Conservation (phyloP, 495 filamentous ascomycete genomes). For the Thermothielavioides terrestris region DNA sequence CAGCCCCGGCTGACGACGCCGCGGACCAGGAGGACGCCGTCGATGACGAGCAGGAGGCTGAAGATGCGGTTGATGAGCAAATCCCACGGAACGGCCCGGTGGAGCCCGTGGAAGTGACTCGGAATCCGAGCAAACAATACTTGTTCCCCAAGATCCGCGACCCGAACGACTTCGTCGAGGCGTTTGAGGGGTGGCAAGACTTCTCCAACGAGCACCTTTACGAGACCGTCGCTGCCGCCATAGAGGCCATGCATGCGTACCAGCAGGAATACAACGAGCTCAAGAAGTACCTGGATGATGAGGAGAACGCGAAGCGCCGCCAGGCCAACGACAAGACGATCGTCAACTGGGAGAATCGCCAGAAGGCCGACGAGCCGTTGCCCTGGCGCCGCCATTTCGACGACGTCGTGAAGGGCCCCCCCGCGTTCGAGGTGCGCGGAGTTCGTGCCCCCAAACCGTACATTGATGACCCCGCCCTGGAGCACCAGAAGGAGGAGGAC, state of each 20-base stretch:
- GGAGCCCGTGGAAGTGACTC: conserved; percentile 20
- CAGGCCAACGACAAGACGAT: conserved; percentile 29
- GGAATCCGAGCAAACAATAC: conserved; percentile 19
- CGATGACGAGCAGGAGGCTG: conserved; percentile 22
- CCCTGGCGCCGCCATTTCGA: conserved; percentile 24
- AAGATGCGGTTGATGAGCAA: conserved; percentile 10
- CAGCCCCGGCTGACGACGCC: conserved; percentile 16
- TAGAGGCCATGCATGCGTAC: conserved; percentile 46
- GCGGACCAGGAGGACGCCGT: conserved; percentile 10
- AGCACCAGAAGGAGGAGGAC: conserved; percentile 34
- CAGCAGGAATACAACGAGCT: conserved; percentile 58
- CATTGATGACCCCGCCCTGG: conserved; percentile 21
- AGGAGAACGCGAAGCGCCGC: conserved; percentile 40
- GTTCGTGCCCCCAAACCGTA: conserved; percentile 30
- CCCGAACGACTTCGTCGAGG: conserved; percentile 25
- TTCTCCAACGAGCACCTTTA: conserved; percentile 45
- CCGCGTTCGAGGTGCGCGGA: conserved; percentile 34
- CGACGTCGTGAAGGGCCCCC: conserved; percentile 23
- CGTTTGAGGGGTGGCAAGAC: conserved; percentile 28
- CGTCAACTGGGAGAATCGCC: conserved; percentile 28
- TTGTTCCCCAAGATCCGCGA: conserved; percentile 30
- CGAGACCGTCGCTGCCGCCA: conserved; percentile 42
- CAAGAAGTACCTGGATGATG: conserved; percentile 45
- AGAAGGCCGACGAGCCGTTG: conserved; percentile 22
- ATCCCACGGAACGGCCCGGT: conserved; percentile 2